phyloP scores from a whole-genome alignment of 2,329 filamentous ascomycete species.

The Neonectria magnoliae region DNA sequence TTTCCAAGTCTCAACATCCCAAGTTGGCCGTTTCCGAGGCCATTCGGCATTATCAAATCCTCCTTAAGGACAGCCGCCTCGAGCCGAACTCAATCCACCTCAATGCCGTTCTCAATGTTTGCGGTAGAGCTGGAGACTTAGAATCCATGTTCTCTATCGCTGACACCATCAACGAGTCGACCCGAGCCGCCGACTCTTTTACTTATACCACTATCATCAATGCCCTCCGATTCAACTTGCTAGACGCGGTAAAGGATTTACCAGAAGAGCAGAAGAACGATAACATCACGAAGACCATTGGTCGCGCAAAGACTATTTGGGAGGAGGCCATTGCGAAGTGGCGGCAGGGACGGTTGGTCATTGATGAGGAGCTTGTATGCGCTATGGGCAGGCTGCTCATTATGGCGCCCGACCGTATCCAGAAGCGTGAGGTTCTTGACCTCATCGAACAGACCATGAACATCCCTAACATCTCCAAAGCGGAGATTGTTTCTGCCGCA shows the following conservation, averaged over 20 bases:
- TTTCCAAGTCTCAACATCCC: conserved; percentile 68
- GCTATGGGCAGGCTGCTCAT: conserved; percentile 85
- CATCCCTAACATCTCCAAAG: conserved; percentile 66
- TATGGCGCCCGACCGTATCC: conserved; percentile 64
- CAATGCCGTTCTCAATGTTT: conserved; percentile 89
- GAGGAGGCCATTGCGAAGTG: conserved; percentile 80
- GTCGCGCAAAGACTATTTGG: conserved; percentile 81
- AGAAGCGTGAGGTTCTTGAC: conserved; percentile 77
- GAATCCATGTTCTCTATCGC: conserved; percentile 83
- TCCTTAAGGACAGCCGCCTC: conserved; percentile 71
- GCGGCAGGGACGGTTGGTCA: conserved; percentile 72
- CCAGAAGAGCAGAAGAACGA: conserved; percentile 45
- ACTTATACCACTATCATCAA: conserved; percentile 90
- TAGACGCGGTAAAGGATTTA: conserved; percentile 41
- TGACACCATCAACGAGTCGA: conserved; percentile 73
- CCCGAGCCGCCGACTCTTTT: conserved; percentile 69
- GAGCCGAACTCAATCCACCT: conserved; percentile 82
- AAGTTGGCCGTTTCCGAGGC: conserved; percentile 73
- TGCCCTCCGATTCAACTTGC: conserved; percentile 65
- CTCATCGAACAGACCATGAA: conserved; percentile 86
- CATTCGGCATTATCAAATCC: conserved; percentile 79
- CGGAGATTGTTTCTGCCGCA: conserved; percentile 15
- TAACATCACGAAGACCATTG: conserved; percentile 59
- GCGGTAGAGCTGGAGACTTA: conserved; percentile 77
- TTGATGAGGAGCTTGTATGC: conserved; percentile 83